A percentile compares a stretch with the other conserved stretches of the same genome.
phyloP scores from a whole-genome alignment of 2,329 filamentous ascomycete species.

The Fusarium domesticum region DNA sequence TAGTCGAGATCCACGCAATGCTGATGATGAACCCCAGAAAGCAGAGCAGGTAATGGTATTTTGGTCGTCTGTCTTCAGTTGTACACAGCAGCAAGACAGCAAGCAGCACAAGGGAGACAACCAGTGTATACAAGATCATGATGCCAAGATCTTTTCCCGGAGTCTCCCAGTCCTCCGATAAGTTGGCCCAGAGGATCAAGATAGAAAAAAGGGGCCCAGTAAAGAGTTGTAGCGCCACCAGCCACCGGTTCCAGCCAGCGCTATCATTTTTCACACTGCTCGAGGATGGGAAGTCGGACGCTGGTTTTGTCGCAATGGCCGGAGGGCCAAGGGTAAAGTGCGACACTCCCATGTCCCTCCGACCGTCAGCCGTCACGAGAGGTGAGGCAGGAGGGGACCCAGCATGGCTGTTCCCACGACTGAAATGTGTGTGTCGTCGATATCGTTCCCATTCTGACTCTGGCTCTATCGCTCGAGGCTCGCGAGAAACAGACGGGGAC shows the following conservation, averaged over 20 bases:
- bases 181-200: slow-evolving; percentile 71
- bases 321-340: slow-evolving; percentile 22
- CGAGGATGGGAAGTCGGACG: slow-evolving; percentile 34
- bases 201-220: slow-evolving; percentile 82
- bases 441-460: slow-evolving; percentile 61
- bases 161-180: slow-evolving; percentile 54
- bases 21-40: slow-evolving; percentile 87
- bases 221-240: slow-evolving; percentile 80
- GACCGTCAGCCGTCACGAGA: slow-evolving; percentile 17
- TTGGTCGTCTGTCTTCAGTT: slow-evolving; percentile 62
- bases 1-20: slow-evolving; percentile 94
- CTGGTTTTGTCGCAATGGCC: slow-evolving; percentile 29
- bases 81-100: slow-evolving; percentile 67
- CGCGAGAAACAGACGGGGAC: slow-evolving; percentile 36
- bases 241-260: slow-evolving; percentile 84
- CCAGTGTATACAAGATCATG: slow-evolving; percentile 61
- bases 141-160: slow-evolving; percentile 51
- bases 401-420: slow-evolving; percentile 25
- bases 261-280: slow-evolving; percentile 38
- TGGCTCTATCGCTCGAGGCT: slow-evolving; percentile 35
- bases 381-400: slow-evolving; percentile 18
- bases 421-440: slow-evolving; percentile 43
- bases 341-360: slow-evolving; percentile 20
- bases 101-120: slow-evolving; percentile 66
- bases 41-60: slow-evolving; percentile 75